phyloP scores from a whole-genome alignment of 352 stramenopile species.

The Saprolegnia parasitica region DNA sequence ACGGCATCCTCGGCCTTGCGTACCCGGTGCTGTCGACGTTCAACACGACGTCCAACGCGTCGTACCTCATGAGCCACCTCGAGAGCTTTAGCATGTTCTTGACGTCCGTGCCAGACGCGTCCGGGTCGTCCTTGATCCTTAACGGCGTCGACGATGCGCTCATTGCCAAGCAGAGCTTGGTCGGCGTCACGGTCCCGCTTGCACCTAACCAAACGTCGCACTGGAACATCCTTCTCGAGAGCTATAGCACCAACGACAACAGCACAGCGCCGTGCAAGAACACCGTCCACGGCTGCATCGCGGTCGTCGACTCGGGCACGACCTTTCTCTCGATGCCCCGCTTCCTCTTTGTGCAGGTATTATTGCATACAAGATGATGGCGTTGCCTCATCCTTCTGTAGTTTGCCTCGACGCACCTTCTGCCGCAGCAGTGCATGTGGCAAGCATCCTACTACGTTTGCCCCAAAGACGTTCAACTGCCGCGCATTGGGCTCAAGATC shows the following conservation, averaged over 20 bases:
- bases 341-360: constrained; percentile 39
- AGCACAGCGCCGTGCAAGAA: constrained; percentile 42
- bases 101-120: constrained; percentile 35
- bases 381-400: background rate
- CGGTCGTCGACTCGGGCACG: constrained; percentile 57
- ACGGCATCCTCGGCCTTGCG: constrained; percentile 61
- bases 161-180: constrained; percentile 43
- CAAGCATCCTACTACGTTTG: constrained; percentile 43
- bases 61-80: constrained; percentile 40
- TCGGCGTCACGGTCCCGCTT: constrained; percentile 41
- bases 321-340: constrained; percentile 52
- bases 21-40: constrained; percentile 50
- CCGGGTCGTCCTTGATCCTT: constrained; percentile 58
- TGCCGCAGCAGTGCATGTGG: constrained; percentile 7
- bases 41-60: constrained; percentile 19
- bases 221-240: constrained; percentile 62
- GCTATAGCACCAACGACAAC: constrained; percentile 41
- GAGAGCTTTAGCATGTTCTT: constrained; percentile 65
- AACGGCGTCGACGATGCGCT: constrained; percentile 59
- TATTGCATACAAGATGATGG: no score
- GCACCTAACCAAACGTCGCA: constrained; percentile 39
- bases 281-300: constrained; percentile 32
- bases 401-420: background rate
- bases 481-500: constrained; percentile 47
- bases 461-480: constrained; percentile 40